Evolutionary conservation across 305 asterid species (phyloP).

Genomic region (Fraxinus floribunda): DNA sequence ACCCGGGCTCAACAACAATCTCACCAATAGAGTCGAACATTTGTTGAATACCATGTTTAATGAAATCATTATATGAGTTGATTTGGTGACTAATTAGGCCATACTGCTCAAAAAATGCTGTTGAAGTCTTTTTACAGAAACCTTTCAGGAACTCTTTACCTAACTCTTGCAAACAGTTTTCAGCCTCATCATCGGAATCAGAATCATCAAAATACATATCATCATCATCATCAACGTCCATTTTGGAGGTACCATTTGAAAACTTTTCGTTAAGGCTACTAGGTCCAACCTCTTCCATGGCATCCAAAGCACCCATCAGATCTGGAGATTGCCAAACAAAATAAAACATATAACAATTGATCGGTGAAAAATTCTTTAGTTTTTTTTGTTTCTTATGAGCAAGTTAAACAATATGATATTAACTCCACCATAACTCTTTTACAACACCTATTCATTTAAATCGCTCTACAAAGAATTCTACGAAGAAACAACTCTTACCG

Average conservation of each 20-base stretch:
- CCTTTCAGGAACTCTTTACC: constrained; percentile 40
- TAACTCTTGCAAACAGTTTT: constrained; percentile 42
- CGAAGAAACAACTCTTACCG: background rate
- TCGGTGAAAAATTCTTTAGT: background rate
- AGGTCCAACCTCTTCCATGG: background rate
- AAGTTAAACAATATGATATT: no score
- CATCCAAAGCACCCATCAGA: background rate
- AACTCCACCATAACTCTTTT: background rate
- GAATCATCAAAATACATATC: constrained; percentile 42
- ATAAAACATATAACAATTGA: background rate
- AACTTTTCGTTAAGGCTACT: background rate
- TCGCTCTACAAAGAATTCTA: background rate
- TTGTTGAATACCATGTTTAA: constrained; percentile 62
- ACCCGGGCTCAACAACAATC: constrained; percentile 65
- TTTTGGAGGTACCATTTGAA: constrained; percentile 24
- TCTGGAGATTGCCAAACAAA: background rate
- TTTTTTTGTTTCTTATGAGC: background rate
- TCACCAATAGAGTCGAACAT: constrained; percentile 81
- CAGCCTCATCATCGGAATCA: constrained; percentile 53
- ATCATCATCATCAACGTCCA: constrained; percentile 57
- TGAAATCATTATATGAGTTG: constrained; percentile 73
- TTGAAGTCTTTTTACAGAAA: constrained; percentile 67
- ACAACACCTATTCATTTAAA: background rate
- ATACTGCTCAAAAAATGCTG: constrained; percentile 64
- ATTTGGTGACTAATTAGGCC: constrained; percentile 86